These are phyloP conservation scores for Podaxis carcinomalis DNA, from an alignment of 768 basidiomycete genomes.

Conservation along the genomic window DNA sequence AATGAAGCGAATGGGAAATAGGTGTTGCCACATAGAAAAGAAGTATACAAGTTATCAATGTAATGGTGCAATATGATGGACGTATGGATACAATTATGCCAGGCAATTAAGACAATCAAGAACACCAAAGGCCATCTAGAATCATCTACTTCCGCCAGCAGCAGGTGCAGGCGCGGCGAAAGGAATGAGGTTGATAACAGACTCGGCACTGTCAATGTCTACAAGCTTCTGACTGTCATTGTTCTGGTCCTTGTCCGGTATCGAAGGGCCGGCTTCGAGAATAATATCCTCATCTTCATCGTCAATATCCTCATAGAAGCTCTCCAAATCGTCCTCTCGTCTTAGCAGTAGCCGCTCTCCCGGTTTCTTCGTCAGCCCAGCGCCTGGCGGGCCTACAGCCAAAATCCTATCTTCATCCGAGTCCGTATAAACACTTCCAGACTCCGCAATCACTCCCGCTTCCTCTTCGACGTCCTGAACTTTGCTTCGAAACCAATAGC, in stretches of 20 bases:
- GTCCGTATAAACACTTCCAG: slow-evolving; percentile 24
- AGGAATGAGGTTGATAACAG: background rate
- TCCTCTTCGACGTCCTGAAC: slow-evolving; percentile 39
- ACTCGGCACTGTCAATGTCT: background rate
- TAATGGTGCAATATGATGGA: background rate
- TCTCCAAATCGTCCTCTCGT: slow-evolving; percentile 27
- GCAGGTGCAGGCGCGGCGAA: background rate
- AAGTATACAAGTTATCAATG: background rate
- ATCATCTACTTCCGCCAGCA: background rate
- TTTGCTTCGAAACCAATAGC: slow-evolving; percentile 76
- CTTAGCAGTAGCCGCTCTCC: slow-evolving; percentile 25
- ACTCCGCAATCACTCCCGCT: slow-evolving; percentile 19
- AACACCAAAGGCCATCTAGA: too few relatives aligned
- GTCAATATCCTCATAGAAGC: slow-evolving; percentile 30
- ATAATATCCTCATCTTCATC: slow-evolving; percentile 69
- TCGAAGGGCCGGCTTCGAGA: slow-evolving; percentile 62
- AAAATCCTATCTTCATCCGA: slow-evolving; percentile 43
- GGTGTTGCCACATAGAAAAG: background rate
- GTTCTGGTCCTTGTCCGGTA: background rate
- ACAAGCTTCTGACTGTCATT: background rate
- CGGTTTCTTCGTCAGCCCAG: slow-evolving; percentile 35
- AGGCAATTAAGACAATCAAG: background rate
- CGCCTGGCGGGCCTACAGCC: slow-evolving; percentile 50
- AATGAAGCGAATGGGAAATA: background rate
- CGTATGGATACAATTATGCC: background rate